phyloP scores from a whole-genome alignment of 345 rosid species.

The Aurinia saxatilis region DNA sequence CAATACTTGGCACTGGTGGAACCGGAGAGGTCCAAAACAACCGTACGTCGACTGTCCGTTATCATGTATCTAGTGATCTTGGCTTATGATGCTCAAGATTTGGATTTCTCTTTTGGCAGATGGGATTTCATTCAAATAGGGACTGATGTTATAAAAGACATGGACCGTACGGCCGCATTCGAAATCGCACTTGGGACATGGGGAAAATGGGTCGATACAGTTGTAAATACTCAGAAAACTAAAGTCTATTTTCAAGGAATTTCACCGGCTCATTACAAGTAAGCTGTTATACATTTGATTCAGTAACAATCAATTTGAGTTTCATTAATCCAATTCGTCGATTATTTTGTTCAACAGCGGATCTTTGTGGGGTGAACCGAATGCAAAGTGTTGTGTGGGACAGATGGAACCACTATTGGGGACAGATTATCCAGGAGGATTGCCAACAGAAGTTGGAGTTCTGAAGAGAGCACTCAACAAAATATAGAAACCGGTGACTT shows the following conservation, averaged over 20 bases:
- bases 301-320: not conserved
- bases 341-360: constrained; percentile 38
- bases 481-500: constrained; percentile 40
- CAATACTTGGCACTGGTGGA: constrained; percentile 97
- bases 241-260: constrained; percentile 73
- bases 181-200: constrained; percentile 63
- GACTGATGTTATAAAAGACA: constrained; percentile 40
- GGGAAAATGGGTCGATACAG: constrained; percentile 67
- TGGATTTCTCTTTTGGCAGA: constrained; percentile 28
- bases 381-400: constrained; percentile 49
- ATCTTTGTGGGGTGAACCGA: constrained; percentile 48
- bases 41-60: constrained; percentile 36
- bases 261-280: constrained; percentile 83
- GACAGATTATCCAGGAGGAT: constrained; percentile 54
- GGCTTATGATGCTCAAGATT: not conserved
- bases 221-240: constrained; percentile 47
- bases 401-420: constrained; percentile 58
- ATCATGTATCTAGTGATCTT: not conserved
- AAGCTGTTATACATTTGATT: constrained; percentile 15
- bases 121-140: constrained; percentile 66
- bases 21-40: constrained; percentile 57
- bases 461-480: constrained; percentile 43
- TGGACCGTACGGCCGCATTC: constrained; percentile 70
- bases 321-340: not conserved
- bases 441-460: constrained; percentile 47